phyloP scores from a whole-genome alignment of 2,329 filamentous ascomycete species.

The Cytospora piceae region DNA sequence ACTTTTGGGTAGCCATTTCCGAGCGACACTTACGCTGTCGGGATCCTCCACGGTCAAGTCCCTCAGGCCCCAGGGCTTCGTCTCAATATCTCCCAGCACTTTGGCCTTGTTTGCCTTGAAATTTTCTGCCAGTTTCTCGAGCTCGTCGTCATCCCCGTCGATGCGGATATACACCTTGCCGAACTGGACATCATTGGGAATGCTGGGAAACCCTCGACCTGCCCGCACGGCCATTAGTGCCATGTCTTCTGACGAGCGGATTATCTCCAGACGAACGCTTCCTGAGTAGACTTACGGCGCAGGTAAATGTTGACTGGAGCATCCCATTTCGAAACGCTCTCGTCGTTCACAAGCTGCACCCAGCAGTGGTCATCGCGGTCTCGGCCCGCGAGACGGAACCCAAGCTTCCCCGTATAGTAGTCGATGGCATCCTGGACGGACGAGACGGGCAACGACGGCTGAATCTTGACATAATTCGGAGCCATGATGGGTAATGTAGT shows the following conservation, averaged over 20 bases:
- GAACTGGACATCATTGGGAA: slow-evolving; percentile 15
- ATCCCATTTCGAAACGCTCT: slow-evolving; percentile 11
- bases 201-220: slow-evolving; percentile 15
- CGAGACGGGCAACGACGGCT: slow-evolving; percentile 16
- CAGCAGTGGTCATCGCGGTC: slow-evolving; percentile 22
- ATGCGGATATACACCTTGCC: slow-evolving; percentile 21
- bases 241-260: neutral
- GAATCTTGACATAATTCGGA: slow-evolving; percentile 9
- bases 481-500: neutral
- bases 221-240: neutral
- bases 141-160: slow-evolving; percentile 12
- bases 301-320: slow-evolving; percentile 19
- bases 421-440: slow-evolving; percentile 14
- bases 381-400: slow-evolving; percentile 20
- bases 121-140: slow-evolving; percentile 9
- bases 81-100: slow-evolving; percentile 1
- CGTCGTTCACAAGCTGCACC: slow-evolving; percentile 18
- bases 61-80: slow-evolving; percentile 16
- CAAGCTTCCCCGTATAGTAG: slow-evolving; percentile 12
- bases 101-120: slow-evolving; percentile 5
- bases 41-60: slow-evolving; percentile 11
- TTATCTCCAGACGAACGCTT: neutral
- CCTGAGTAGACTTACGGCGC: slow-evolving; percentile 7
- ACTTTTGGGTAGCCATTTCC: too few species aligned
- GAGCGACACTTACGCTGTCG: slow-evolving; percentile 9